Base-by-base conservation (phyloP, 2,329 filamentous ascomycete species). In the Helminthosporium solani region DNA sequence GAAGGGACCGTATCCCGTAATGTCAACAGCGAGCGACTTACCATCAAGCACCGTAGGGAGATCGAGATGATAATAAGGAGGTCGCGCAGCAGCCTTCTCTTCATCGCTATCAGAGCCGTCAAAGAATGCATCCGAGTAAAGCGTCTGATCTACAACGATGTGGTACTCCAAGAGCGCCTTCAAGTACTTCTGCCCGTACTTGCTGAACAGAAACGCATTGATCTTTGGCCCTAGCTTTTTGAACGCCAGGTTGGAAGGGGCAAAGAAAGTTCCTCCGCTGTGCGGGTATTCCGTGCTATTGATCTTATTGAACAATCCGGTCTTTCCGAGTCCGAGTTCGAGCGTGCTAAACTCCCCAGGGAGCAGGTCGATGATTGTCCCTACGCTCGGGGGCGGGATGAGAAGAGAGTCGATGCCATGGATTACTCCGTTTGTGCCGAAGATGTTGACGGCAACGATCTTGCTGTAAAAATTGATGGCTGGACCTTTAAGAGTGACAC, bases 121-220 rank as follows among this genome's bases (percentile, higher is more conserved):
- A 73, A 90, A 94, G 64, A 85, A 88, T 4, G 85, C 86, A 63
- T 96, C 91, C 5, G 86, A 88, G 75, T 96, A 96, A 0, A 95
- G 73, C 0, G 87, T 91, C 48, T 84, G 78, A 60, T 88, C 82
- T 33, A 83, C 78, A 1, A 86, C 86, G 39, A 91, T 78, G 61
- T 92, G 87, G 65, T 95, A 95, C 73, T 88, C 77, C 14, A 95
- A 75, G 36, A 96, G 74, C 0, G 88, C 88, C 54, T 81, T 83
- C 15, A 96, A 79, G 65, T 89, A 95, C 67, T 85, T 85, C 53
- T 79, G 75, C 1, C 91, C 91, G 42, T 78, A 80, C 21, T 81
- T 75, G 47, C 86, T 88, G 78, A 96, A 96, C 3, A 96, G 77
- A 78, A 95, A 96, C 18, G 84, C 87, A 63, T 92, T 95, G 59